Evolutionary conservation across 1,284 basidiomycete species (phyloP).

Genomic region (Phellopilus nigrolimitatus): DNA sequence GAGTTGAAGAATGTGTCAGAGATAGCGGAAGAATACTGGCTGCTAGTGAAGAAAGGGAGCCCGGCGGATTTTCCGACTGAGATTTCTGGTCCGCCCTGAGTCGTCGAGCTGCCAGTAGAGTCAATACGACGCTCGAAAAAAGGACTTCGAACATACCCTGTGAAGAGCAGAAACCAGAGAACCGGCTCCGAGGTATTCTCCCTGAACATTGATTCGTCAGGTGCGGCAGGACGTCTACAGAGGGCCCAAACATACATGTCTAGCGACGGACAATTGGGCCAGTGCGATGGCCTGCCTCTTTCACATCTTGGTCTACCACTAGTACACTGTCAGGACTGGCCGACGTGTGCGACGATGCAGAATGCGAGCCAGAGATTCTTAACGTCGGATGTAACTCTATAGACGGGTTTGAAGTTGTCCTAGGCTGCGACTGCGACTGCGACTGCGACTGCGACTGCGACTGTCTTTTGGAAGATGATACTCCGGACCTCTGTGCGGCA

Average conservation of each 20-base stretch:
- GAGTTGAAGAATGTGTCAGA: conserved; percentile 27
- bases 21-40: conserved; percentile 18
- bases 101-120: conserved; percentile 26
- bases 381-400: not conserved
- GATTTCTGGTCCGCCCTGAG: conserved; percentile 22
- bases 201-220: not conserved
- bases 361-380: not conserved
- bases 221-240: not conserved
- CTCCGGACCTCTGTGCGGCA: conserved; percentile 16
- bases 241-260: conserved; percentile 2
- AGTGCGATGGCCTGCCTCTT: conserved; percentile 30
- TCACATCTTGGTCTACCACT: conserved; percentile 28
- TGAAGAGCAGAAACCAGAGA: conserved; percentile 30
- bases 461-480: not conserved
- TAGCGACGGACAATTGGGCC: conserved; percentile 30
- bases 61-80: conserved; percentile 11
- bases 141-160: conserved; percentile 21
- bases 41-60: conserved; percentile 8
- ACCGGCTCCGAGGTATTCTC: conserved; percentile 30
- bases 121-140: not conserved
- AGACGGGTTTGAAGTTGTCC: not conserved
- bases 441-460: not conserved
- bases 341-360: not conserved
- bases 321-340: not conserved
- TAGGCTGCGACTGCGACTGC: not conserved